phyloP scores from a whole-genome alignment of 169 alveolate genomes.

The Cystoisospora suis region DNA sequence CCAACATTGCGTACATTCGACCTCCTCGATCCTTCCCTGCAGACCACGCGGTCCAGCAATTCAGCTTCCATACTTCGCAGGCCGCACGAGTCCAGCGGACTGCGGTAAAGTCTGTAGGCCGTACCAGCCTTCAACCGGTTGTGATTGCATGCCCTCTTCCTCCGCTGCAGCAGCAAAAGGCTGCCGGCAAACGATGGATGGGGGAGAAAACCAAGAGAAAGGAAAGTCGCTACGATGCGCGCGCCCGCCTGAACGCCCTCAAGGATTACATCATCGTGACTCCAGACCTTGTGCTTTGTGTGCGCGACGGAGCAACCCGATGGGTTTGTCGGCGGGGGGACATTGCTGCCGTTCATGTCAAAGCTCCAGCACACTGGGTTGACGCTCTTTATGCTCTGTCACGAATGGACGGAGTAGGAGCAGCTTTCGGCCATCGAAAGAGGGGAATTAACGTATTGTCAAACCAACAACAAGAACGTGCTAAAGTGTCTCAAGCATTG shows the following conservation, averaged over 20 bases:
- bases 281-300: slow-evolving; percentile 35
- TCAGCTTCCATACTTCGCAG: slow-evolving; percentile 11
- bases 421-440: not conserved
- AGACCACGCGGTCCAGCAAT: not conserved
- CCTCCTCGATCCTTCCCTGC: not conserved
- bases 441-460: too few relatives aligned
- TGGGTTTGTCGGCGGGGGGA: slow-evolving; percentile 64
- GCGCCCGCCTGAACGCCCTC: too few relatives aligned
- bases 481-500: too few relatives aligned
- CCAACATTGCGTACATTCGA: not conserved
- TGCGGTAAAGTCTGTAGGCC: not conserved
- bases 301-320: slow-evolving; percentile 40
- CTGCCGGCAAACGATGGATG: not conserved
- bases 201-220: not conserved
- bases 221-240: not conserved
- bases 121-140: slow-evolving; percentile 40
- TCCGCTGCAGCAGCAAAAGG: not conserved
- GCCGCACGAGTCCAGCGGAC: not conserved
- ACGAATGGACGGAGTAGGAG: not conserved
- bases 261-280: slow-evolving; percentile 50
- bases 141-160: slow-evolving; percentile 49
- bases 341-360: not conserved
- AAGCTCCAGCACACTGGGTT: not conserved
- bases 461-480: too few relatives aligned
- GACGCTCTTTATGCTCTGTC: not conserved